phyloP scores from a whole-genome alignment of 108 stramenopile genomes.

The Nannochloropsis granulata region DNA sequence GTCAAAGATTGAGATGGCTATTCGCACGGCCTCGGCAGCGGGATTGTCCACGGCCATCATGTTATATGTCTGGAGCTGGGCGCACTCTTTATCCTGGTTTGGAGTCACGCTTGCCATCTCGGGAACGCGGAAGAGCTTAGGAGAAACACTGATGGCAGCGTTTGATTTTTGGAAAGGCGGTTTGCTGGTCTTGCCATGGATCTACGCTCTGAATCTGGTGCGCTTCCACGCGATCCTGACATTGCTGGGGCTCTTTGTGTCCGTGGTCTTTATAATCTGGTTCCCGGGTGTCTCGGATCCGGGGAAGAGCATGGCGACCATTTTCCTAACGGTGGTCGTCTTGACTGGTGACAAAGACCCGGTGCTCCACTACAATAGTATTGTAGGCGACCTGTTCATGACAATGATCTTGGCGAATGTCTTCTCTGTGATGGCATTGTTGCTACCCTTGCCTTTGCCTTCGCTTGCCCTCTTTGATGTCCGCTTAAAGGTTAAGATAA shows the following conservation, averaged over 20 bases:
- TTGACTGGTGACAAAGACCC: neutral
- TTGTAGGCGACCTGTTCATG: neutral
- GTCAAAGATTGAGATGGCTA: neutral
- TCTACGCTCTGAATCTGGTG: neutral
- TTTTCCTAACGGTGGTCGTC: neutral
- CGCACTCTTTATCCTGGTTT: neutral
- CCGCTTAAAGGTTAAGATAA: neutral
- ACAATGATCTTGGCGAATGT: neutral
- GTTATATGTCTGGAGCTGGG: neutral
- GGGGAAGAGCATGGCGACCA: neutral
- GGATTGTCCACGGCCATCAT: neutral
- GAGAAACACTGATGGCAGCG: neutral
- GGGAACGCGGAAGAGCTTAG: neutral
- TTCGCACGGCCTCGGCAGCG: neutral
- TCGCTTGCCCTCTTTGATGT: neutral
- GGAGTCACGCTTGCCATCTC: neutral
- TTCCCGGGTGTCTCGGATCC: neutral
- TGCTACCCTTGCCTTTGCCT: neutral
- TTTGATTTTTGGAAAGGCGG: neutral
- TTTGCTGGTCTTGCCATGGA: neutral
- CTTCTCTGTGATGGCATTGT: neutral
- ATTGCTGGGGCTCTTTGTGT: neutral
- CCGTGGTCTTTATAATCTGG: neutral
- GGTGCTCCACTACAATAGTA: neutral
- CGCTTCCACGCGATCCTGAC: neutral